phyloP scores from a whole-genome alignment of 2,329 filamentous ascomycete species.

The Diplodia sapinea region DNA sequence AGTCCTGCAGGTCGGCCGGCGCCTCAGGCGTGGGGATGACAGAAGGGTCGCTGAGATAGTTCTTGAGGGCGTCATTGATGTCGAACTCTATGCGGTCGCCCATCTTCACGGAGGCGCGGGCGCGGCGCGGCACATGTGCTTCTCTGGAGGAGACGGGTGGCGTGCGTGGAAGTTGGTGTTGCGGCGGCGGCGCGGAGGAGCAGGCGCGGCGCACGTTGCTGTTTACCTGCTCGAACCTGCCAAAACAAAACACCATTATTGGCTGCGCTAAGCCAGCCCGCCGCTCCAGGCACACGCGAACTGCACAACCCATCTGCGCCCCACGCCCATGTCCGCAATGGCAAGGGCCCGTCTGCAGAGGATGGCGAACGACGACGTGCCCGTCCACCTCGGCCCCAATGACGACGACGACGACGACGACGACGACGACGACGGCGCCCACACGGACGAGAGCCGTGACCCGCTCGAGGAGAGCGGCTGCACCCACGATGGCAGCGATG shows the following conservation, averaged over 20 bases:
- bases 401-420: not conserved
- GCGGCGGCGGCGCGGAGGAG: constrained; percentile 32
- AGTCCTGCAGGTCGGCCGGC: constrained; percentile 80
- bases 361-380: constrained; percentile 2
- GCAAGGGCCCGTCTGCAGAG: constrained; percentile 13
- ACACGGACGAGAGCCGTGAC: constrained; percentile 56
- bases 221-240: constrained; percentile 14
- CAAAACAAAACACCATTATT: constrained; percentile 19
- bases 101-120: constrained; percentile 59
- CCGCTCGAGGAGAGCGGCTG: constrained; percentile 58
- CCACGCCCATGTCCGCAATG: constrained; percentile 9
- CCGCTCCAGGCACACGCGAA: constrained; percentile 4
- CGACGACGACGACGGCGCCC: too few relatives aligned
- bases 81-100: constrained; percentile 77
- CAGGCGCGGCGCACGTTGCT: constrained; percentile 1
- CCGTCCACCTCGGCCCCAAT: not conserved
- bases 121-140: constrained; percentile 35
- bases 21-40: constrained; percentile 86
- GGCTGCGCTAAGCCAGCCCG: not conserved
- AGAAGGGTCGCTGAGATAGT: constrained; percentile 92
- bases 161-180: constrained; percentile 36
- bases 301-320: not conserved
- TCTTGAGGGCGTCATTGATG: constrained; percentile 94
- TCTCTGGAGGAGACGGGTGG: constrained; percentile 24
- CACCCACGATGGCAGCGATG: constrained; percentile 50